Conservation (phyloP, 768 basidiomycete species). For the Suillus variegatus region DNA sequence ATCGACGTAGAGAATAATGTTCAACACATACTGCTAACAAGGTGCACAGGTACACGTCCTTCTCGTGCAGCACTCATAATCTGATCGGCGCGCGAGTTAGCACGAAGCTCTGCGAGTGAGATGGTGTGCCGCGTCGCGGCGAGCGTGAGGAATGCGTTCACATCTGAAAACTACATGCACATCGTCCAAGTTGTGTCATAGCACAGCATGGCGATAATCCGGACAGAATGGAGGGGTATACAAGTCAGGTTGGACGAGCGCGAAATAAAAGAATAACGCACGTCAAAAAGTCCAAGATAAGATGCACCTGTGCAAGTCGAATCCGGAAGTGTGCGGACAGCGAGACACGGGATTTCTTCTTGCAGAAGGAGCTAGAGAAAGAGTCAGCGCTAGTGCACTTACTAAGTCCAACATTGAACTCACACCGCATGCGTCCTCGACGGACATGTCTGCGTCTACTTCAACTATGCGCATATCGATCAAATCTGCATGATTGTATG, state of each 20-base stretch:
- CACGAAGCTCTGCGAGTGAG: conserved; percentile 56
- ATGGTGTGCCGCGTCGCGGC: conserved; percentile 79
- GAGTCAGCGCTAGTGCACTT: conserved; percentile 2
- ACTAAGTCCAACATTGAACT: conserved; percentile 21
- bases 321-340: conserved; percentile 44
- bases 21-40: conserved; percentile 70
- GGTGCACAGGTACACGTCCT: conserved; percentile 70
- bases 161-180: conserved; percentile 69
- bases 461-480: conserved; percentile 68
- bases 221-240: not conserved
- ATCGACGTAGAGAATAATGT: not conserved
- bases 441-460: conserved; percentile 69
- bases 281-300: conserved; percentile 73
- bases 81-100: conserved; percentile 59
- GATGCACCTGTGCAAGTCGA: conserved; percentile 21
- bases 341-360: conserved; percentile 66
- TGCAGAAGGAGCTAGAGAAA: conserved; percentile 57
- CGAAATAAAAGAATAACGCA: conserved; percentile 39
- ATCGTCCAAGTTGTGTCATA: not conserved
- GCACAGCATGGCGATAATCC: not conserved
- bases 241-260: not conserved
- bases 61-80: conserved; percentile 76
- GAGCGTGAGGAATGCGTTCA: conserved; percentile 84
- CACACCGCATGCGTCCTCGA: conserved; percentile 84
- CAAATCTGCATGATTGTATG: conserved; percentile 46